Evolutionary conservation across 75 land plant genomes (phyloP).

Genomic region (Larix kaempferi): DNA sequence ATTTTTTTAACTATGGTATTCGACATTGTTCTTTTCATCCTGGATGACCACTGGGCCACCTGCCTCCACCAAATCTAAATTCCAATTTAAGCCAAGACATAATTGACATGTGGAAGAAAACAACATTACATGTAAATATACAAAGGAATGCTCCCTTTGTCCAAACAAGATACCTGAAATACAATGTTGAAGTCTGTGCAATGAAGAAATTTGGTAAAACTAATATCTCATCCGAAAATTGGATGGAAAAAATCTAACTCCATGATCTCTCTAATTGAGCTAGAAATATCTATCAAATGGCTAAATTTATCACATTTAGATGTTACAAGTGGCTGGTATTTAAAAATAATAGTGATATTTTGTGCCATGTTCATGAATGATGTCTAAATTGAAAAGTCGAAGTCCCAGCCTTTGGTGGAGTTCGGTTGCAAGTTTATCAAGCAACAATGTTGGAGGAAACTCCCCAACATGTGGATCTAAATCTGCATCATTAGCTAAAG

Average conservation of each 20-base stretch:
- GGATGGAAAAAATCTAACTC: background rate
- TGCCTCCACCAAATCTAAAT: constrained; percentile 7
- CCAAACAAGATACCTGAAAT: constrained; percentile 5
- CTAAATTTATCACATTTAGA: background rate
- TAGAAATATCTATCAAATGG: background rate
- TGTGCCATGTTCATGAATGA: constrained; percentile 78
- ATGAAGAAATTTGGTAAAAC: background rate
- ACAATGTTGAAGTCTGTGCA: background rate
- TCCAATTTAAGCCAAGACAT: constrained; percentile 6
- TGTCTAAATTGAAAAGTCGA: constrained; percentile 76
- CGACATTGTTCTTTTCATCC: background rate
- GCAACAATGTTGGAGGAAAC: constrained; percentile 71
- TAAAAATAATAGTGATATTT: constrained; percentile 47
- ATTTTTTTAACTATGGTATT: too few relatives aligned
- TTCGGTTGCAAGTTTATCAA: constrained; percentile 68
- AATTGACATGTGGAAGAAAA: background rate
- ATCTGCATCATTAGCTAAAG: constrained; percentile 84
- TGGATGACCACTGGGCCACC: background rate
- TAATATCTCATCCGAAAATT: background rate
- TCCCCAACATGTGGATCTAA: constrained; percentile 77
- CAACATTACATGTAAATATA: background rate
- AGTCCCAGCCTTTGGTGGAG: constrained; percentile 82
- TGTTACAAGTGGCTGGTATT: constrained; percentile 2
- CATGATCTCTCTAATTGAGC: background rate
- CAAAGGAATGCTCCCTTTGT: background rate